phyloP scores from a whole-genome alignment of 257 asterid species.

The Cinchona pubescens region DNA sequence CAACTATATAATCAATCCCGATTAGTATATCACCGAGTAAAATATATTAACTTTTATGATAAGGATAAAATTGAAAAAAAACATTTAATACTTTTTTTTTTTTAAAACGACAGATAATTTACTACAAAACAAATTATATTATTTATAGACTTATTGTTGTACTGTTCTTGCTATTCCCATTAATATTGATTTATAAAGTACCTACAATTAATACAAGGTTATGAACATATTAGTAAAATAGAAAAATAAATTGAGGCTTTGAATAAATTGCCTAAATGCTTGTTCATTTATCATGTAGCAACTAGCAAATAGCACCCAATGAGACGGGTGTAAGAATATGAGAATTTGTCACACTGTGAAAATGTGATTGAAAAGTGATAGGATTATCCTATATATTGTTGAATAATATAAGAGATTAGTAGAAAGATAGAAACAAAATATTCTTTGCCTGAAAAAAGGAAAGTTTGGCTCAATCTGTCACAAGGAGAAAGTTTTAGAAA shows the following conservation, averaged over 20 bases:
- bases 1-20: too few species aligned
- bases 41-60: too few species aligned
- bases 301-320: not conserved
- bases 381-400: conserved; percentile 26
- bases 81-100: too few species aligned
- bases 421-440: conserved; percentile 17
- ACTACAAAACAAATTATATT: too few species aligned
- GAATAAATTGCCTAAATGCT: too few species aligned
- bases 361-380: conserved; percentile 13
- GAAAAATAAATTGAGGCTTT: not conserved
- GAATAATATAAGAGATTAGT: not conserved
- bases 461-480: conserved; percentile 55
- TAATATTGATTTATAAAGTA: not conserved
- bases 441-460: conserved; percentile 40
- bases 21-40: too few species aligned
- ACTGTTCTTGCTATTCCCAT: not conserved
- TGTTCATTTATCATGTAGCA: not conserved
- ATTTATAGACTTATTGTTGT: too few species aligned
- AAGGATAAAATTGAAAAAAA: too few species aligned
- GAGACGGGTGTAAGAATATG: not conserved
- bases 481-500: conserved; percentile 29
- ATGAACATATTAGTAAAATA: not conserved
- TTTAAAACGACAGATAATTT: too few species aligned
- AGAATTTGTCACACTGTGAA: not conserved
- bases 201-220: not conserved